Evolutionary conservation across 176 grass and related monocot genomes (phyloP), one percentile per base, ranked within the genome.

Genomic region (Aegilops speltoides): DNA sequence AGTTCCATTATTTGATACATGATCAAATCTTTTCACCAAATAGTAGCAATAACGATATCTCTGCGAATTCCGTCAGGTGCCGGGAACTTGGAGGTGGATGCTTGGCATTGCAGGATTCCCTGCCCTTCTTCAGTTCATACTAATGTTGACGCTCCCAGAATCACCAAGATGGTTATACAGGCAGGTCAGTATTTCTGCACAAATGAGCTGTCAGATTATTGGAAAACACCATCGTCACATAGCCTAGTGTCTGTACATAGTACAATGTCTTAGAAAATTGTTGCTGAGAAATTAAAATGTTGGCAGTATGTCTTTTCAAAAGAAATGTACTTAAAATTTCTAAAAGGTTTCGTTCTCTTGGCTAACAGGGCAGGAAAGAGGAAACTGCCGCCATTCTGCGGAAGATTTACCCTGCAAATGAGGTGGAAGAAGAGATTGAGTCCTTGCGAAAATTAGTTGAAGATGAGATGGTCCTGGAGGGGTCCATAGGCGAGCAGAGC

Each of bases 41-140:
- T 32, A 17, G 20, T 40, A 38, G 26, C 25, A 73, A 52, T 78
- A 16, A 66, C 14, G 6, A 37, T 61, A 61, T 82, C 24, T 66
- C 25, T 1, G 10, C 16, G 31, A 61, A 62, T 26, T 86, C 8
- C 57, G 23, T 54, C 59, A 96, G 97, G 88, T 90, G 31, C 88
- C 84, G 2, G 97, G 97, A 79, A 98, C 97, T 14, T 98, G 97
- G 97, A 84, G 97, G 32, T 98, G 97, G 97, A 98, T 98, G 97
- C 92, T 98, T 63, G 97, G 97, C 23, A 90, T 98, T 88, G 94
- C 97, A 68, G 92, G 88, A 71, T 24, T 94, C 91, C 97, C 97
- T 68, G 93, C 97, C 70, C 75, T 98, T 37, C 19, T 98, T 50
- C 97, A 98, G 60, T 94, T 98, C 38, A 29, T 96, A 45, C 86